phyloP scores from a whole-genome alignment of 768 basidiomycete species.

The Phylloporus rhodoxanthus region DNA sequence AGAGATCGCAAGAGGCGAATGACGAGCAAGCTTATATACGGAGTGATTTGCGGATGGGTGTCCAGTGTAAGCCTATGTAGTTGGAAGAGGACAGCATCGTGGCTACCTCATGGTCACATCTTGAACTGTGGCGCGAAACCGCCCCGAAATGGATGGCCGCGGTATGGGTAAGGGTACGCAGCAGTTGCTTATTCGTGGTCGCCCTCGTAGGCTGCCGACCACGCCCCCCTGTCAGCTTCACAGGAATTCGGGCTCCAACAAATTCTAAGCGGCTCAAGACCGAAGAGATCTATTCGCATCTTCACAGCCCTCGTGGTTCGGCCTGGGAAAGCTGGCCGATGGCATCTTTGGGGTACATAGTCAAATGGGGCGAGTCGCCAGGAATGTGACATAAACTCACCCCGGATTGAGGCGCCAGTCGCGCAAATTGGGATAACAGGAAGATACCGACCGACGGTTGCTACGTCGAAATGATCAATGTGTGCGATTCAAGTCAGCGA shows the following conservation, averaged over 20 bases:
- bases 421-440: constrained; percentile 8
- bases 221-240: constrained; percentile 16
- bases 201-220: constrained; percentile 10
- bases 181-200: constrained; percentile 12
- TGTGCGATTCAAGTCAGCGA: constrained; percentile 23
- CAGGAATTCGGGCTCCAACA: constrained; percentile 17
- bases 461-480: constrained; percentile 17
- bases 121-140: constrained; percentile 27
- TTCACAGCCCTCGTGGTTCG: constrained; percentile 19
- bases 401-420: constrained; percentile 9
- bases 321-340: constrained; percentile 20
- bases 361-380: constrained; percentile 12
- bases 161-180: constrained; percentile 28
- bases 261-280: constrained; percentile 10
- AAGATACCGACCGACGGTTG: constrained; percentile 18
- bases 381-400: constrained; percentile 22
- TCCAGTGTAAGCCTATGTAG: constrained; percentile 20
- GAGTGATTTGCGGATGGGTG: constrained; percentile 23
- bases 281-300: constrained; percentile 24
- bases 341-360: constrained; percentile 12
- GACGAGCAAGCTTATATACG: constrained; percentile 28
- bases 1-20: constrained; percentile 14
- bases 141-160: constrained; percentile 26
- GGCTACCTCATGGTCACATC: constrained; percentile 30
- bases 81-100: constrained; percentile 32